Base-by-base conservation (phyloP, 495 filamentous ascomycete genomes). In the Lasiosphaeria hispida region DNA sequence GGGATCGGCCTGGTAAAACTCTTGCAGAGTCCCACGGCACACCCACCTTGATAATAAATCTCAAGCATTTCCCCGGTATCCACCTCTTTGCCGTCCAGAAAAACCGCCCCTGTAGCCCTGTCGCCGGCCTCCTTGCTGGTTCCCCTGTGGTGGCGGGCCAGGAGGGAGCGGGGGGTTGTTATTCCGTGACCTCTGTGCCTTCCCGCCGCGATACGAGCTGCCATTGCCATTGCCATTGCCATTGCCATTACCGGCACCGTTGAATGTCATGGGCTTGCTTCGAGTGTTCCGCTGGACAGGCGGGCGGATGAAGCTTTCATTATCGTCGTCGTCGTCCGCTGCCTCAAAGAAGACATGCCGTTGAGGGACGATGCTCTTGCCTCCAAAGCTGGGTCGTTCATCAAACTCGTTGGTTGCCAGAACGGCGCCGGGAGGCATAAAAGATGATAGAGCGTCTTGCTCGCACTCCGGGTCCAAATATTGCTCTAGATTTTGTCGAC, bases 281-380 rank as follows among this genome's bases (percentile, higher is more conserved):
- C 35, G 48, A 37, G 47, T 13, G 19, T 34, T 50, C 53, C 14
- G 67, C 41, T 63, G 59, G 7, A 77, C 54, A 10, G 69, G 70
- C 19, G 68, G 62, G 5, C 71, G 72, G 17, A 79, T 63, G 48
- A 77, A 70, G 15, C 64, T 68, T 15, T 76, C 75, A 2, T 76
- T 69, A 7, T 76, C 75, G 10, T 78, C 75, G 9, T 77, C 76
- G 41, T 72, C 68, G 1, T 71, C 72, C 5, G 64, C 75, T 34
- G 69, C 62, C 58, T 70, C 67, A 52, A 73, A 77, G 17, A 72
- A 62, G 30, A 76, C 65, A 53, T 78, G 75, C 23, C 62, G 60
- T n/a, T 61, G 66, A 17, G 67, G 69, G 8, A 66, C 67, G 10
- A 69, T 75, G 36, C 68, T 71, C 50, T 67, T 69, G 15, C 74